Evolutionary conservation across 495 filamentous ascomycete species (phyloP), one percentile per base, ranked within the genome.

Genomic region (Penicillium steckii): DNA sequence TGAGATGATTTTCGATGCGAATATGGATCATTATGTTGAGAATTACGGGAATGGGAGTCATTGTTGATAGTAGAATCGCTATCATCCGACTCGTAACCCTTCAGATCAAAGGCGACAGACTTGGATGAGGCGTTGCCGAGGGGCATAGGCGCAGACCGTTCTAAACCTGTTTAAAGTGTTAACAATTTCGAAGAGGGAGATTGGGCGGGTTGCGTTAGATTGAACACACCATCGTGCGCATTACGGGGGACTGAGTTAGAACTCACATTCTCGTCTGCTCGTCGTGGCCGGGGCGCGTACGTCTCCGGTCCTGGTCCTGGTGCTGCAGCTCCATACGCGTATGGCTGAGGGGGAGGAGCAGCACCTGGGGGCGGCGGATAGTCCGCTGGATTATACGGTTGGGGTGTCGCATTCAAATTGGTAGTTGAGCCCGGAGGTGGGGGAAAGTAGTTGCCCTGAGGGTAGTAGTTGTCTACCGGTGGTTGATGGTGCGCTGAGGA

Each of bases 201-300:
- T 7, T 3, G n/a, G 26, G 23, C 18, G 12, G 27, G 10, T 45
- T 35, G 33, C 21, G 17, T 24, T 37, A 19, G 38, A 41, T 4
- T 55, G 62, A 65, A 78, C 78, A 71, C 69, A 76, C 71, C 72
- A 69, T 75, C 71, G 60, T 61, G 60, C 55, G 40, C 58, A 55
- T 67, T 65, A 46, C 64, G 61, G 57, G 74, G 60, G 63, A 55
- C 59, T 50, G 59, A 65, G 59, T 66, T 70, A 57, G 65, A 61
- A 77, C 78, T 81, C 77, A 81, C 79, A 78, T 79, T 81, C 59
- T 80, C 77, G 66, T 81, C 77, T 50, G 67, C 73, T 60, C 76
- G 67, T 44, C 74, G 71, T 24, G 74, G 63, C 57, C 70, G 69
- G 24, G 68, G 64, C 32, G 67, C 66, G 48, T 77, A 80, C 3